Base-by-base conservation (phyloP, 192 early-diverging fungal genomes). In the Coemansia sp. region DNA sequence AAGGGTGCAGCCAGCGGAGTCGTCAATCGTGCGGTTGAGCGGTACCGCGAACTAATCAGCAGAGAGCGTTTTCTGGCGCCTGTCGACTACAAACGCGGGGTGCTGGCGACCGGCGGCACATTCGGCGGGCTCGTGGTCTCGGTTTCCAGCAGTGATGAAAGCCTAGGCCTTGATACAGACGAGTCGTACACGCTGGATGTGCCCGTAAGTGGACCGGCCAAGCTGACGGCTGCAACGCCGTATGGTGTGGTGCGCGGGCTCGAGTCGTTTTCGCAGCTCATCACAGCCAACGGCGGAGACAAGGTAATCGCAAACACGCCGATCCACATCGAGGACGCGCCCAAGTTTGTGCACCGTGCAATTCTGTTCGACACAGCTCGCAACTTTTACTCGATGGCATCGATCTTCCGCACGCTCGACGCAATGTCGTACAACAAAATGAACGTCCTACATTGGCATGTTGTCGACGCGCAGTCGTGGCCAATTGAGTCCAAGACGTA, bases 371-470 rank as follows among this genome's bases (percentile, higher is more conserved):
- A 89, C 38, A 87, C 87, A 16, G 63, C 81, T 18, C 83, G 88
- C 50, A 86, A 88, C 80, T 91, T 74, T 31, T 89, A 82, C 64
- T 76, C 85, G 23, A 50, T 89, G 21, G 68, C 68, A 3, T 58
- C 76, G 23, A 82, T 89, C 30, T 61, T 74, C 61, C 77, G 82
- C 45, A 86, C 84, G 0, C 76, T 88, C 7, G 86, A 88, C 46
- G 87, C 84, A 29, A 82, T 89, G 73, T 54, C 86, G 45, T 86
- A 78, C 65, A 85, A 82, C 81, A 89, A 91, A 77, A 71, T 91
- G 72, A 91, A 91, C 54, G 85, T 88, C n/a, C 84, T 91, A 53
- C 89, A 91, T 67, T 91, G 88, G 88, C 89, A 92, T 54, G 77
- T 92, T 30, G 82, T 82, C 2, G 89, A 89, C 47, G 58, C 86